Base-by-base conservation (phyloP, 2,329 filamentous ascomycete genomes). In the Penicillium concentricum region DNA sequence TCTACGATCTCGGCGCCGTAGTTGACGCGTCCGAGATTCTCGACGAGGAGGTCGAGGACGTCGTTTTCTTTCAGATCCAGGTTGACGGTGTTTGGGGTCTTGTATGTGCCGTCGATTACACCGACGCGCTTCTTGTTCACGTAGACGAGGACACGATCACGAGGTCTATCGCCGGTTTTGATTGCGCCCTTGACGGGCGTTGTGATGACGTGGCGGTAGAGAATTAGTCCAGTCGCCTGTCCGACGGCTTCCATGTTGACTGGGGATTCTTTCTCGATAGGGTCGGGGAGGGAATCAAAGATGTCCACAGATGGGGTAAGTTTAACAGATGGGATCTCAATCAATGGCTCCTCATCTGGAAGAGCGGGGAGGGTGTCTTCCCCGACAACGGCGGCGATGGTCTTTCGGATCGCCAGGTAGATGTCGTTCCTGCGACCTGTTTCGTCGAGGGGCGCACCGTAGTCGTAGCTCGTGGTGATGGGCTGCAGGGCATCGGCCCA, bases 391-490 rank as follows among this genome's bases (percentile, higher is more conserved):
- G 3, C 12, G 7, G 10, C 41, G 15, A 43, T 43, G 16, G 41
- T 26, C 22, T 43, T 18, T n/a, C 41, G 41, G 16, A 43, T 10
- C 13, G 22, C 41, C 28, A 70, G 64, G 59, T 81, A 82, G 16
- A 81, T 59, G 12, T 78, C 72, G 2, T 74, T 80, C 0, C 75
- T 73, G 1, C 79, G 72, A 2, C 81, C 80, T 44, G 74, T 80
- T 65, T 83, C 80, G 47, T 81, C 79, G 8, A 82, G 69, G 1
- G 80, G 78, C 0, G 80, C 71, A 24, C 78, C 79, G 49, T 82
- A 82, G 62, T 83, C 80, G 59, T 82, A 83, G 57, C 76, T 79
- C 2, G 77, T 76, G 0, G 76, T 81, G 47, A 80, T 75, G 18
- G 70, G 71, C 7, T 72, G 72, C 18, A 74, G 72, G 9, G 68